Conservation (phyloP, 495 filamentous ascomycete genomes). For the Thozetella sp. region DNA sequence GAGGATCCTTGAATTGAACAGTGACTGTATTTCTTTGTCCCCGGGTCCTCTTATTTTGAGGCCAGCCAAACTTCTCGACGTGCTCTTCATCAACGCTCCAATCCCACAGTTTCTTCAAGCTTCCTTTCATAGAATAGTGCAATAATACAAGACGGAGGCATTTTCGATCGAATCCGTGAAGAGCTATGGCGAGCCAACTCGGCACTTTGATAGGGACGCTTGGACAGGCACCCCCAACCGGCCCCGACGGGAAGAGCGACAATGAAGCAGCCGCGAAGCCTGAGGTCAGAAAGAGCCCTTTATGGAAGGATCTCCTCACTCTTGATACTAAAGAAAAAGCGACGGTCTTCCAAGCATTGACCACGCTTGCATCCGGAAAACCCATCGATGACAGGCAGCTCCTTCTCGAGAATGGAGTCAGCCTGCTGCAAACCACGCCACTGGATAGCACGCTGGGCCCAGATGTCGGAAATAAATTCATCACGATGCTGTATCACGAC, state of each 20-base stretch:
- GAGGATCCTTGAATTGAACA: no score
- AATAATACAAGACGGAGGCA: no score
- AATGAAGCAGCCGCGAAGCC: slow-evolving; percentile 13
- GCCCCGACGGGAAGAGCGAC: slow-evolving; percentile 33
- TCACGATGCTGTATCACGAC: slow-evolving; percentile 63
- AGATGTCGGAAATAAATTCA: slow-evolving; percentile 19
- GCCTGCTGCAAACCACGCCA: slow-evolving; percentile 27
- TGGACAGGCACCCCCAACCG: slow-evolving; percentile 24
- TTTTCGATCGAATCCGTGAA: not conserved
- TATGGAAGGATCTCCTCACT: slow-evolving; percentile 29
- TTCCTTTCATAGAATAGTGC: no score
- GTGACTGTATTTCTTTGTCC: no score
- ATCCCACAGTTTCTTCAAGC: no score
- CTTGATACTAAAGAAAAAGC: slow-evolving; percentile 24
- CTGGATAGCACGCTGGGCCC: slow-evolving; percentile 22
- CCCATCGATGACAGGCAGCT: slow-evolving; percentile 33
- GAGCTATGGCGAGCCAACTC: slow-evolving; percentile 14
- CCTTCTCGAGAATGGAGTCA: slow-evolving; percentile 31
- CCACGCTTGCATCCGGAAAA: slow-evolving; percentile 28
- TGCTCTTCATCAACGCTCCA: no score
- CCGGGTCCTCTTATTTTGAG: no score
- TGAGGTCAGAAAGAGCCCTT: slow-evolving; percentile 20
- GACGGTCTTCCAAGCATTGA: slow-evolving; percentile 25
- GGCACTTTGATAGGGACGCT: slow-evolving; percentile 28
- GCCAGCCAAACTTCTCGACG: no score